Percentiles rank a stretch among this genome's conserved stretches.
phyloP scores from a whole-genome alignment of 1,284 basidiomycete species.

The Entoloma clypeatum region DNA sequence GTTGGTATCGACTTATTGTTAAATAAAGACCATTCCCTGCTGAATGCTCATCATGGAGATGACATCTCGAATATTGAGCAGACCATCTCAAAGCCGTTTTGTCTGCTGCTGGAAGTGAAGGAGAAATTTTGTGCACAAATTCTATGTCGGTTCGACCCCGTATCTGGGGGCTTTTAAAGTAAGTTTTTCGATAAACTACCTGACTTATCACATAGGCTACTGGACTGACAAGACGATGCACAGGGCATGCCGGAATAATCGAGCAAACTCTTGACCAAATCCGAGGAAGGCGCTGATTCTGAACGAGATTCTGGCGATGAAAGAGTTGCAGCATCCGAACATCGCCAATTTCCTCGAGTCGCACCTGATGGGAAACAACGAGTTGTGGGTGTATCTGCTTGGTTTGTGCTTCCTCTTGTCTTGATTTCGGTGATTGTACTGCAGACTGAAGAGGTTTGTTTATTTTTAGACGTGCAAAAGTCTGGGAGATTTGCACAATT shows the following conservation, averaged over 20 bases:
- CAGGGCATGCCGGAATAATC: slow-evolving; percentile 97
- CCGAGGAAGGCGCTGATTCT: slow-evolving; percentile 97
- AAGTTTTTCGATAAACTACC: slow-evolving; percentile 26
- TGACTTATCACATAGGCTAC: too few relatives aligned
- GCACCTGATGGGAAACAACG: slow-evolving; percentile 86
- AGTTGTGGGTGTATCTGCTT: slow-evolving; percentile 98
- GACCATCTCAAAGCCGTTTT: slow-evolving; percentile 91
- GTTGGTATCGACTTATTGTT: too few relatives aligned
- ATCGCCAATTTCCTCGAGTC: slow-evolving; percentile 98
- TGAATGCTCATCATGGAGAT: too few relatives aligned
- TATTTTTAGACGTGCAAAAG: slow-evolving; percentile 85
- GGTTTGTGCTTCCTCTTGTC: slow-evolving; percentile 70
- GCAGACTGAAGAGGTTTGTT: slow-evolving; percentile 5
- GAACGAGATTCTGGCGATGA: slow-evolving; percentile 99
- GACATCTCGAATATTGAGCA: slow-evolving; percentile 89
- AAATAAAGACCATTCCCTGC: too few relatives aligned
- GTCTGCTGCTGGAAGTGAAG: slow-evolving; percentile 81
- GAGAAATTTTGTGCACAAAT: slow-evolving; percentile 96
- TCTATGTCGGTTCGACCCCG: slow-evolving; percentile 98
- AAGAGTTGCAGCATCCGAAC: slow-evolving; percentile 97
- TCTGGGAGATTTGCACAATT: slow-evolving; percentile 87
- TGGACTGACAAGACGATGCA: slow-evolving; percentile 1
- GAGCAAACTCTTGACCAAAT: slow-evolving; percentile 93
- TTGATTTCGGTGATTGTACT: background rate
- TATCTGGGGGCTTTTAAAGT: slow-evolving; percentile 92